Evolutionary conservation across 1,139 yeast species (phyloP), one percentile per base, ranked within the genome.

Genomic region (Lodderomyces pseudojiufengensis): DNA sequence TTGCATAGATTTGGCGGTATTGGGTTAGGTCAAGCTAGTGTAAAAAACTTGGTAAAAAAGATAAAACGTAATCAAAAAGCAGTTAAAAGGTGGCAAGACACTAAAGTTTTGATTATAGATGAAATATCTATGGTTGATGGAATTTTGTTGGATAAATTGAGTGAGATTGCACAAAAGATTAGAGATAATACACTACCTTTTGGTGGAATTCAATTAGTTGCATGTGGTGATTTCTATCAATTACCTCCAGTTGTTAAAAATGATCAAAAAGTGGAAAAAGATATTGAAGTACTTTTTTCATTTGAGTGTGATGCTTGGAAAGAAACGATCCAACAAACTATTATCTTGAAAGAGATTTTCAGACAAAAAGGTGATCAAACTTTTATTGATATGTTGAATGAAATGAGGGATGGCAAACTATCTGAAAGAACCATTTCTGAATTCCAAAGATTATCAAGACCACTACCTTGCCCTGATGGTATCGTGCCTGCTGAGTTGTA

Each of bases 51-150:
- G 18, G 57, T 77, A 10, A 76, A 70, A 43, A 81, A 74, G 45
- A 72, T 87, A 9, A 73, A 70, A 43, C 59, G 77, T 38, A 77
- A 76, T 35, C 73, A 67, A 39, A 74, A 73, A 42, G 73, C 78
- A 9, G 45, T 55, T 5, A 61, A 60, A n/a, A 68, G 84, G 31
- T 88, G 97, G 97, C 55, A 54, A 27, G 54, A 58, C 2, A 60
- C 78, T 5, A 69, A 72, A 40, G 95, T 84, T 2, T 63, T 88
- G 32, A 73, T 88, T 36, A 76, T 88, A 35, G 97, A 88, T 61
- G 97, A 88, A 53, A 75, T 88, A 6, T 86, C 95, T 5, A 88
- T 88, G 97, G 78, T 88, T 31, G 88, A 85, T 50, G 95, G 87
- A 2, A 70, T 63, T 2, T 63, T 88, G 12, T 68, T 88, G 32